phyloP scores from a whole-genome alignment of 495 filamentous ascomycete species.

The Pyrenula massariospora region DNA sequence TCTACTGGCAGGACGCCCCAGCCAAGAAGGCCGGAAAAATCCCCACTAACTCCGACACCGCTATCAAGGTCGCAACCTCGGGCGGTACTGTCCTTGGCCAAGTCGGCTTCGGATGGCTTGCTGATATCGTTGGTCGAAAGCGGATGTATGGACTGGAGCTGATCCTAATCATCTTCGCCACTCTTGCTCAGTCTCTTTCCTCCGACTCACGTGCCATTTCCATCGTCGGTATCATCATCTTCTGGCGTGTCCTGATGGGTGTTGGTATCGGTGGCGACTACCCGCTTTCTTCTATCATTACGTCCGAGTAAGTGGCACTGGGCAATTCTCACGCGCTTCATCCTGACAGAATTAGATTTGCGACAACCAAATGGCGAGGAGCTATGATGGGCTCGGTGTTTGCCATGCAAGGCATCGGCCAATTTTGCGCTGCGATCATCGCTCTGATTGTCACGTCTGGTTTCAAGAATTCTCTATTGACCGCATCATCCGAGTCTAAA shows the following conservation, averaged over 20 bases:
- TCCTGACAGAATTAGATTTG: slow-evolving; percentile 41
- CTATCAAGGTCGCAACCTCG: slow-evolving; percentile 82
- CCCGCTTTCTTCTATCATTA: slow-evolving; percentile 75
- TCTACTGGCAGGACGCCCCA: slow-evolving; percentile 49
- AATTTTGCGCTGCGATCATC: slow-evolving; percentile 59
- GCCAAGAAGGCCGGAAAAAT: slow-evolving; percentile 39
- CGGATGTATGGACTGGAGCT: slow-evolving; percentile 82
- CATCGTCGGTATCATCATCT: slow-evolving; percentile 67
- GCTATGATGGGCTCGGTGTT: slow-evolving; percentile 87
- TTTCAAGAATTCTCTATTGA: slow-evolving; percentile 56
- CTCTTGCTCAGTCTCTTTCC: slow-evolving; percentile 64
- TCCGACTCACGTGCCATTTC: slow-evolving; percentile 55
- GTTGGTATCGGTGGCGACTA: slow-evolving; percentile 82
- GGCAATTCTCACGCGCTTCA: slow-evolving; percentile 1
- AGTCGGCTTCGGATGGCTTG: slow-evolving; percentile 67
- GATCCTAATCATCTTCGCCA: slow-evolving; percentile 79
- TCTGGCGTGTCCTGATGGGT: slow-evolving; percentile 84
- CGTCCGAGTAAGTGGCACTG: slow-evolving; percentile 48
- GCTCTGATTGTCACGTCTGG: slow-evolving; percentile 59
- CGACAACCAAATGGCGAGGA: slow-evolving; percentile 73
- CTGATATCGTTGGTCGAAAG: slow-evolving; percentile 70
- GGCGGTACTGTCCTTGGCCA: slow-evolving; percentile 80
- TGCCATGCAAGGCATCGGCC: slow-evolving; percentile 73
- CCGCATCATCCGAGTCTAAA: slow-evolving; percentile 28
- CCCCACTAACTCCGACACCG: slow-evolving; percentile 56